Evolutionary conservation across 1,284 basidiomycete species (phyloP), one percentile per base, ranked within the genome.

Genomic region (Baeospora myosura): DNA sequence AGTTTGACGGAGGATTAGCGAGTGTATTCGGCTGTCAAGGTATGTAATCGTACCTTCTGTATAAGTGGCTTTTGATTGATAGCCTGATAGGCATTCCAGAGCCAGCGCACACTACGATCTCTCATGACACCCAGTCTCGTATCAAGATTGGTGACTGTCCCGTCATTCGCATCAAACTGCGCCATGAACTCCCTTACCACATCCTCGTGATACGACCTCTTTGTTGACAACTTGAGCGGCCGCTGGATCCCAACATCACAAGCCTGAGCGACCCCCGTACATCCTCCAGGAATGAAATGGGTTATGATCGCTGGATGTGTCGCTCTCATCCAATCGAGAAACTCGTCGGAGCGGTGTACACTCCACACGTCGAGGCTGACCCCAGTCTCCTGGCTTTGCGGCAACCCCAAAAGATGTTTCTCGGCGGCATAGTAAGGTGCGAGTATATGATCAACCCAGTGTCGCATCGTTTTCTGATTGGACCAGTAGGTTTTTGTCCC

Each of bases 231-330:
- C 16, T 40, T 40, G 26, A 40, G 30, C 8, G 38, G 38, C 18
- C 38, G 17, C 18, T 40, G 38, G 16, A 40, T 40, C 3, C 38
- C 38, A 17, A 28, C 38, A 30, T 40, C 38, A 20, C 38, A 40
- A 16, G 38, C 25, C 26, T 40, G 38, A 3, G 24, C 38, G 10
- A 40, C 38, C 3, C 24, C 16, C 10, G 38, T 40, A 25, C 38
- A 40, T 3, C 38, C 38, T 10, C 38, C 38, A 29, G 38, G 38
- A 18, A 40, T 28, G 30, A 29, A 40, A 30, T 40, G 25, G 18
- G 30, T 24, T 17, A 40, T 29, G 16, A 40, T 40, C 4, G 38
- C 30, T 7, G 25, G 38, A 17, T 40, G 38, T 17, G 6, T 40
- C 7, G 10, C 11, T 30, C 17, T 30, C 38, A 40, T 40, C 38